Conservation (phyloP, 2,329 filamentous ascomycete genomes). For the Aspergillus piperis region DNA sequence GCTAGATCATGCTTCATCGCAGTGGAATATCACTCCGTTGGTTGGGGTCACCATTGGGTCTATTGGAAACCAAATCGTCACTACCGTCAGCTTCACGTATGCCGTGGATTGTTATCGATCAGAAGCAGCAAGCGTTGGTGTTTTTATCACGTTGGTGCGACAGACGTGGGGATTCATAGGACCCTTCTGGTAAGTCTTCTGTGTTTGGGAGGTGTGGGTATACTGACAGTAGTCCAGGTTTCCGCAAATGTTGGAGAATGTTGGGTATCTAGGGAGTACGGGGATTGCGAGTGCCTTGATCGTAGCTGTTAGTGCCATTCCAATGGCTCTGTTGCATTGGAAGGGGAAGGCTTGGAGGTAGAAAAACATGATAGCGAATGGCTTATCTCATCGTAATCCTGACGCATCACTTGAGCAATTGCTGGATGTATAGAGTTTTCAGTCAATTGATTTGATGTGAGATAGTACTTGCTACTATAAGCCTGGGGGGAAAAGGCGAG, state of each 20-base stretch:
- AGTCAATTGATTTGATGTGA: no score
- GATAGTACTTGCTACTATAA: no score
- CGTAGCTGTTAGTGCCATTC: neutral
- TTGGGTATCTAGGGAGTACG: neutral
- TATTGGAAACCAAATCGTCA: neutral
- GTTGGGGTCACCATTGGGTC: neutral
- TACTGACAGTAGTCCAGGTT: neutral
- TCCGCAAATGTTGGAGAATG: neutral
- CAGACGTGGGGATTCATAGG: neutral
- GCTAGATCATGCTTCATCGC: neutral
- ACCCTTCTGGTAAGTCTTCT: neutral
- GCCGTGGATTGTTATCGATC: neutral
- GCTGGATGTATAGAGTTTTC: no score
- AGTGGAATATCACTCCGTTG: neutral
- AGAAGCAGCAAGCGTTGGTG: neutral
- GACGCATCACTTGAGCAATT: no score
- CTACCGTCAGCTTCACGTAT: neutral
- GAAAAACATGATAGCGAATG: neutral
- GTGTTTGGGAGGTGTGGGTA: neutral
- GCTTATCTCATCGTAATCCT: no score
- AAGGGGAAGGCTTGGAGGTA: neutral
- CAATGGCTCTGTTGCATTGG: neutral
- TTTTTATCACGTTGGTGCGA: neutral
- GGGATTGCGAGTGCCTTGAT: neutral
- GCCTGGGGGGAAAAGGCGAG: no score